A percentile compares a stretch with the other conserved stretches of the same genome.
Evolutionary conservation across 768 basidiomycete species (phyloP).

Genomic region (Hydnomerulius pinastri): DNA sequence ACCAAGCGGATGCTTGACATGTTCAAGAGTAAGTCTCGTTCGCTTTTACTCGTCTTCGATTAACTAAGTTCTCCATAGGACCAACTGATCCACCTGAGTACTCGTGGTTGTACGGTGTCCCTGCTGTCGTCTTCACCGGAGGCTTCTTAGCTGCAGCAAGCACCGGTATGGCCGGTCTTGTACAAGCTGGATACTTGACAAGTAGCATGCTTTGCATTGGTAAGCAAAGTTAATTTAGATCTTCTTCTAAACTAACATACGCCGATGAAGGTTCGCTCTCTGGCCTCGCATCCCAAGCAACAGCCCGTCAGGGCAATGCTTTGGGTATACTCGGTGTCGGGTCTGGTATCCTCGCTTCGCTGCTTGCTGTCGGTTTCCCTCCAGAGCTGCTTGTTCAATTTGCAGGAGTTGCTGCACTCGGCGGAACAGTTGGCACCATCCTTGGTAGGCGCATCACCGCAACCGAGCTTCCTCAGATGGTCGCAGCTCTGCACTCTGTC

Average conservation of each 20-base stretch:
- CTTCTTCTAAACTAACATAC: not conserved
- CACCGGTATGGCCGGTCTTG: conserved; percentile 82
- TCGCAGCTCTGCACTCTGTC: conserved; percentile 81
- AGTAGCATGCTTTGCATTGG: conserved; percentile 88
- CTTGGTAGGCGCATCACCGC: conserved; percentile 84
- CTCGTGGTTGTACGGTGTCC: conserved; percentile 78
- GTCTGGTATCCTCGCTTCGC: conserved; percentile 77
- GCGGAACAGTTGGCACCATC: conserved; percentile 66
- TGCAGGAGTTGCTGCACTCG: conserved; percentile 73
- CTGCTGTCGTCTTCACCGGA: conserved; percentile 79
- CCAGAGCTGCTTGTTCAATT: conserved; percentile 77
- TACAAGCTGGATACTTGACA: conserved; percentile 85
- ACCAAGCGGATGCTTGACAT: conserved; percentile 93
- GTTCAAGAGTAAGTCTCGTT: conserved; percentile 68
- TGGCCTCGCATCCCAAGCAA: conserved; percentile 75
- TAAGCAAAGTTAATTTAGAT: conserved; percentile 24
- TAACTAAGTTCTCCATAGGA: conserved; percentile 41
- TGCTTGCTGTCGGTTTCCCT: conserved; percentile 82
- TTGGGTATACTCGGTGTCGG: conserved; percentile 87
- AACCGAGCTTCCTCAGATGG: conserved; percentile 86
- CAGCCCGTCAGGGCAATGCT: conserved; percentile 85
- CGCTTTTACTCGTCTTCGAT: not conserved
- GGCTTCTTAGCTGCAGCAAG: conserved; percentile 82
- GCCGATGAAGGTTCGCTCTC: conserved; percentile 65
- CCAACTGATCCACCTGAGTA: conserved; percentile 88